Evolutionary conservation across 179 eudicot genomes (phyloP).

Genomic region (Nepenthes alata): DNA sequence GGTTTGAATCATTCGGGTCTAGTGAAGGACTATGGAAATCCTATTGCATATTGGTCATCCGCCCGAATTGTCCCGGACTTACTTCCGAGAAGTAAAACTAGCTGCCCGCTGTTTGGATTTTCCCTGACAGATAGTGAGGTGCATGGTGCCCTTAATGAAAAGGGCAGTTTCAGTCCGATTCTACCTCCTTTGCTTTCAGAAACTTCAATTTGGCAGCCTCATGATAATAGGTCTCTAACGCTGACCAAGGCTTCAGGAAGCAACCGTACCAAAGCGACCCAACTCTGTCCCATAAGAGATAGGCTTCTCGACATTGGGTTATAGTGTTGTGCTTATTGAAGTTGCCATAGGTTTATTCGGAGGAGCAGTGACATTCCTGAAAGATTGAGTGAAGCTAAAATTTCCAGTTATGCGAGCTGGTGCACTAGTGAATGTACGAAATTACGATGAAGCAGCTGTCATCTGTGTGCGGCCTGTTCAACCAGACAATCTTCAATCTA

Average conservation of each 20-base stretch:
- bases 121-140: conserved; percentile 28
- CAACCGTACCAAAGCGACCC: conserved; percentile 8
- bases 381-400: too few relatives aligned
- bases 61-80: conserved; percentile 1
- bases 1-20: too few relatives aligned
- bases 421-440: too few relatives aligned
- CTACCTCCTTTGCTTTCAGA: neutral
- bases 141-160: conserved; percentile 4
- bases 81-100: conserved; percentile 14
- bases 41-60: too few relatives aligned
- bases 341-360: too few relatives aligned
- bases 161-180: neutral
- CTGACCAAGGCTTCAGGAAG: neutral
- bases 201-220: conserved; percentile 14
- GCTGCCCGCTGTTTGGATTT: conserved; percentile 37
- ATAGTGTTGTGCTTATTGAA: neutral
- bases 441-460: too few relatives aligned
- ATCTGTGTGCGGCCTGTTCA: too few relatives aligned
- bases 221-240: neutral
- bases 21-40: too few relatives aligned
- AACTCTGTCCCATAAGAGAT: conserved; percentile 8
- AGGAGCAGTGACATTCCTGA: too few relatives aligned
- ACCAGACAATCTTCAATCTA: too few relatives aligned
- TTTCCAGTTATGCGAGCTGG: too few relatives aligned
- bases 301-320: conserved; percentile 32